Percentiles rank a stretch among this genome's conserved stretches.
Evolutionary conservation across 108 stramenopile species (phyloP).

Genomic region (Chaetoceros muelleri): DNA sequence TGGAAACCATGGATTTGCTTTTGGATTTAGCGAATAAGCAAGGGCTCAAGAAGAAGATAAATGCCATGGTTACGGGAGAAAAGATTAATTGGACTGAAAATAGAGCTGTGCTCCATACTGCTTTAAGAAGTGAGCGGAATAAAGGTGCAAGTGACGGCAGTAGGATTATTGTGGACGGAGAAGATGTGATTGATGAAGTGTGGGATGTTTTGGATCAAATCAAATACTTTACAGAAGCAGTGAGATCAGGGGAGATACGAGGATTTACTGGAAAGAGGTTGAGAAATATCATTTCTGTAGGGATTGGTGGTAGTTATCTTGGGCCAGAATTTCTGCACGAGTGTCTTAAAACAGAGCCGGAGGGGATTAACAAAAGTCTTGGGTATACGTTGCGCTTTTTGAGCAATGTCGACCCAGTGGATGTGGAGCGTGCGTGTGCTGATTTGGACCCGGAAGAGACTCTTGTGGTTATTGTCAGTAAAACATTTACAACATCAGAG

Average conservation of each 20-base stretch:
- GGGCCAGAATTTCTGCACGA: conserved; percentile 98
- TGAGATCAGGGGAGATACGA: conserved; percentile 75
- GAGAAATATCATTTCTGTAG: conserved; percentile 91
- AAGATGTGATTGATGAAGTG: conserved; percentile 86
- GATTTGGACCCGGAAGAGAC: conserved; percentile 91
- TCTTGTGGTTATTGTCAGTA: conserved; percentile 91
- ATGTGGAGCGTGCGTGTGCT: conserved; percentile 88
- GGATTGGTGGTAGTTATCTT: conserved; percentile 96
- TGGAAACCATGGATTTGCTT: conserved; percentile 72
- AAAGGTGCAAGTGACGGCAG: conserved; percentile 23
- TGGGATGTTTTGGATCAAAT: conserved; percentile 88
- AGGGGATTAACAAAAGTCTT: conserved; percentile 68
- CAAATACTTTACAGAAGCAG: conserved; percentile 75
- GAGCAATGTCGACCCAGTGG: conserved; percentile 98
- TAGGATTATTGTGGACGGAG: conserved; percentile 70
- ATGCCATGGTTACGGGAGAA: conserved; percentile 85
- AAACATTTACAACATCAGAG: conserved; percentile 99
- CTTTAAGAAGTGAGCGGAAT: conserved; percentile 75
- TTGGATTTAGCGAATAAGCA: conserved; percentile 63
- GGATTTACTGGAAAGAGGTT: conserved; percentile 96
- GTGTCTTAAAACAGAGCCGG: conserved; percentile 89
- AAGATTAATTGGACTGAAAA: conserved; percentile 96
- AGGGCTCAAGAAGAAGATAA: conserved; percentile 53
- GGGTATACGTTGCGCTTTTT: conserved; percentile 91
- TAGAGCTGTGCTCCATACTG: conserved; percentile 95